These are phyloP conservation scores for Boletus insuetus DNA, from an alignment of 768 basidiomycete species.

Conservation along the genomic window DNA sequence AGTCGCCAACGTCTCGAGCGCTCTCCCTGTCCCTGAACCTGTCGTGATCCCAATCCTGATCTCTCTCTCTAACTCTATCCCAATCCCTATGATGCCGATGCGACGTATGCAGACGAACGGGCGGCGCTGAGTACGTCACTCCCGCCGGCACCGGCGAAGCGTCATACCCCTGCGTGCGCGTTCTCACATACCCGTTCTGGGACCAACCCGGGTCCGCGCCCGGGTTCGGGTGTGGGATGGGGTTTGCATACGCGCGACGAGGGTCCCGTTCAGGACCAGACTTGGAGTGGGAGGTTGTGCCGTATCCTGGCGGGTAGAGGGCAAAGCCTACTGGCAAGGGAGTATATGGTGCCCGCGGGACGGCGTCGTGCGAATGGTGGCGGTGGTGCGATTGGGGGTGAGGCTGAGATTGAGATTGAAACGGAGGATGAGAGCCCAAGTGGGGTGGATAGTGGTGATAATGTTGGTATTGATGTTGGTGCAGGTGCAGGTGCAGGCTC, in stretches of 20 bases:
- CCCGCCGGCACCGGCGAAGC: slow-evolving; percentile 27
- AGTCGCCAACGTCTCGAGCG: not conserved
- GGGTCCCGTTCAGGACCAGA: not conserved
- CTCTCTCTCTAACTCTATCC: not conserved
- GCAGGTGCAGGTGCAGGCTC: slow-evolving; percentile 9
- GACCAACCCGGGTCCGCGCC: not conserved
- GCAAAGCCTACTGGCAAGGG: slow-evolving; percentile 22
- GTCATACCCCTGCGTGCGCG: slow-evolving; percentile 25
- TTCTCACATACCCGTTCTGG: not conserved
- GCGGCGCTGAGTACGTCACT: slow-evolving; percentile 27
- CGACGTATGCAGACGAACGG: slow-evolving; percentile 23
- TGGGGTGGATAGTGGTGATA: not conserved
- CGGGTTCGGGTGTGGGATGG: not conserved
- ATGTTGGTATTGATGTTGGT: not conserved
- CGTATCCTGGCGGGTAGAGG: slow-evolving; percentile 3
- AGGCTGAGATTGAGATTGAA: not conserved
- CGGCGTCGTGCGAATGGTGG: not conserved
- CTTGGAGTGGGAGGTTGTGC: not conserved
- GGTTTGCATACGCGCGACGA: not conserved
- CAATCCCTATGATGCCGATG: slow-evolving; percentile 12
- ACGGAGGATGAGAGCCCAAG: not conserved
- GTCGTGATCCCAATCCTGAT: not conserved
- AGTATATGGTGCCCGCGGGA: slow-evolving; percentile 4
- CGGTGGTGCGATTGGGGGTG: slow-evolving; percentile 1
- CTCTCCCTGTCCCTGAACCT: not conserved